Percentiles rank a stretch among this genome's conserved stretches.
phyloP scores from a whole-genome alignment of 2,329 filamentous ascomycete genomes.

The Amesomyces nigricolor region DNA sequence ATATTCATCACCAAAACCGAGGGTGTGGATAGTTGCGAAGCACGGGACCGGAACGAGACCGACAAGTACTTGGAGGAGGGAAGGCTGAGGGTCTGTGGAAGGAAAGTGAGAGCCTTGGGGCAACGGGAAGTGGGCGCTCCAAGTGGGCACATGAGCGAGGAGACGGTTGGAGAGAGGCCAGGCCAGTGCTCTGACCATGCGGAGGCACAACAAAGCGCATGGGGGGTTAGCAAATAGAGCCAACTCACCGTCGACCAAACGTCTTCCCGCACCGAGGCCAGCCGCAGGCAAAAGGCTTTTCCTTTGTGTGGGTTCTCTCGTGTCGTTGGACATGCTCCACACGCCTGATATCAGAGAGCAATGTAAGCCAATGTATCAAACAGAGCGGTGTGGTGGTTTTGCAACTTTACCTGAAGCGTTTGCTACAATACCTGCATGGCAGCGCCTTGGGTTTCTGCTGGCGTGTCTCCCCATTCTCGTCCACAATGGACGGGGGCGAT shows the following conservation, averaged over 20 bases:
- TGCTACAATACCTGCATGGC: constrained; percentile 59
- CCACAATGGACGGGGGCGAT: constrained; percentile 34
- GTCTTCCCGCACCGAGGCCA: constrained; percentile 58
- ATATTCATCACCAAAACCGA: constrained; percentile 24
- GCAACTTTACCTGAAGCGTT: constrained; percentile 53
- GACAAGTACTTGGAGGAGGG: background rate
- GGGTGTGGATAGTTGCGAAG: background rate
- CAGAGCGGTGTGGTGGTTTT: constrained; percentile 24
- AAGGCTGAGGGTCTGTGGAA: background rate
- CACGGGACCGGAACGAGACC: background rate
- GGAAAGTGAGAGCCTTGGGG: background rate
- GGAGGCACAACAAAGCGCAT: constrained; percentile 16
- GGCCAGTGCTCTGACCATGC: constrained; percentile 8
- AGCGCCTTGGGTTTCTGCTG: constrained; percentile 57
- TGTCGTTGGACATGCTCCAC: constrained; percentile 61
- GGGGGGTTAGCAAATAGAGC: constrained; percentile 15
- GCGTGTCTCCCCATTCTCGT: constrained; percentile 47
- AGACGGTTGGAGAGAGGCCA: constrained; percentile 5
- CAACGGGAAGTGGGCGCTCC: background rate
- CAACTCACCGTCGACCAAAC: constrained; percentile 55
- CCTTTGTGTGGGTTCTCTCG: constrained; percentile 59
- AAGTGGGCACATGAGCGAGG: background rate
- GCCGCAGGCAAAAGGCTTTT: constrained; percentile 56
- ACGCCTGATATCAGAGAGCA: constrained; percentile 42
- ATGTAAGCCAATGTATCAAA: constrained; percentile 38